Evolutionary conservation across 257 asterid species (phyloP).

Genomic region (Solanum tacnaense): DNA sequence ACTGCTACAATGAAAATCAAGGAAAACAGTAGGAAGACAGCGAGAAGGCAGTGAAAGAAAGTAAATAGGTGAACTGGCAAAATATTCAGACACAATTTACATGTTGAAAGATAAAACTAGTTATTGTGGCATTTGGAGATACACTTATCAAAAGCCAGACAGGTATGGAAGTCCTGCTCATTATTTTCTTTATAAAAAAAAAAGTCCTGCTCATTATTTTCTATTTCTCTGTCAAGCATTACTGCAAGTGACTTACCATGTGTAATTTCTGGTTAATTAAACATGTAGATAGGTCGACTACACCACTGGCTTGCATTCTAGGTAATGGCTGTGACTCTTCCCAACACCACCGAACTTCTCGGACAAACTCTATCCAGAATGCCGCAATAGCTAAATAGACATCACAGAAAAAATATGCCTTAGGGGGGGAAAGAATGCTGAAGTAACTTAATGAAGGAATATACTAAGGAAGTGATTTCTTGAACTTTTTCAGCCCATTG

Average conservation of each 20-base stretch:
- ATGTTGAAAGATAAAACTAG: neutral
- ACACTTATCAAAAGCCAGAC: neutral
- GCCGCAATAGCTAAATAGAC: slow-evolving; percentile 64
- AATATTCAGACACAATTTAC: neutral
- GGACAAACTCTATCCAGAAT: slow-evolving; percentile 91
- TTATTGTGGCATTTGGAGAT: neutral
- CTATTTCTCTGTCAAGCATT: neutral
- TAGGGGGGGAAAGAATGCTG: neutral
- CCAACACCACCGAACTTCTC: slow-evolving; percentile 95
- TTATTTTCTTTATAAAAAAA: neutral
- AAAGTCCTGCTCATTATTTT: neutral
- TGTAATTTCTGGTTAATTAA: slow-evolving; percentile 82
- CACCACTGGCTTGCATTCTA: slow-evolving; percentile 54
- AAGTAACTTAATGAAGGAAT: neutral
- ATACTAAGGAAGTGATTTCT: neutral
- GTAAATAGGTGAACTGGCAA: neutral
- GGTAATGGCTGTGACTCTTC: slow-evolving; percentile 89
- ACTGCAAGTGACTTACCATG: slow-evolving; percentile 45
- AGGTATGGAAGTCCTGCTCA: neutral
- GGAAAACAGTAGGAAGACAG: neutral
- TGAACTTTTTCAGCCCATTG: neutral
- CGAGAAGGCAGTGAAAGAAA: neutral
- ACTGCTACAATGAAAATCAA: neutral
- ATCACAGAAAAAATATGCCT: neutral
- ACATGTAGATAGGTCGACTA: slow-evolving; percentile 70